phyloP scores from a whole-genome alignment of 495 filamentous ascomycete species.

The Hypoxylon cercidicola region DNA sequence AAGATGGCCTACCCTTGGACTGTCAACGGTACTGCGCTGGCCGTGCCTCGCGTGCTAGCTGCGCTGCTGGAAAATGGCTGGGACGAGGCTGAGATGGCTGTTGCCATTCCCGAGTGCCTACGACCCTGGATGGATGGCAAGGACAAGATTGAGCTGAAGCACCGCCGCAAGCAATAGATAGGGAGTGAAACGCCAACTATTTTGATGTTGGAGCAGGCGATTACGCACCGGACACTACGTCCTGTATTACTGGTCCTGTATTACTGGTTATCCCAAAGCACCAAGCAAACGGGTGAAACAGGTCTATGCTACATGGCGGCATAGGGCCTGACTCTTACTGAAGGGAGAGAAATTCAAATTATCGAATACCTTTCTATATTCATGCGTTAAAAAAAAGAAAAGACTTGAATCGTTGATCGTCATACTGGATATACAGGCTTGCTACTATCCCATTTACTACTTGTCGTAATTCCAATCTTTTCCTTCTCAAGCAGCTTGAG shows the following conservation, averaged over 20 bases:
- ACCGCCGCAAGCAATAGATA: constrained; percentile 11
- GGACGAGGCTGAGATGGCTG: constrained; percentile 70
- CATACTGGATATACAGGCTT: constrained; percentile 19
- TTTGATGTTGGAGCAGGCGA: no score
- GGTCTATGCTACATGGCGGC: no score
- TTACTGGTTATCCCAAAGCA: no score
- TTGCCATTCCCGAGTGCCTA: constrained; percentile 80
- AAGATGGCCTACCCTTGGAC: constrained; percentile 77
- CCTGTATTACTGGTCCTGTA: no score
- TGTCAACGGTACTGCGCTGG: constrained; percentile 93
- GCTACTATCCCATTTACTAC: neutral
- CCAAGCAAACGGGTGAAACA: no score
- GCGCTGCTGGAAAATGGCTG: constrained; percentile 95
- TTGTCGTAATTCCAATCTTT: constrained; percentile 20
- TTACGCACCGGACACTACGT: neutral
- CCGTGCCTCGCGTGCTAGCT: constrained; percentile 88
- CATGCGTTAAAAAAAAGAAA: constrained; percentile 1
- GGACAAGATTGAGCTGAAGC: constrained; percentile 67
- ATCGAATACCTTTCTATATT: neutral
- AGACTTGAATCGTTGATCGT: constrained; percentile 10
- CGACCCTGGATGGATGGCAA: constrained; percentile 83
- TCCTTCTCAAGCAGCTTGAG: constrained; percentile 15
- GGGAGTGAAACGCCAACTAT: neutral
- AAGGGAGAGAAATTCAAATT: no score
- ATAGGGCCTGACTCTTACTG: no score